These are phyloP conservation scores for Protea cynaroides DNA, from an alignment of 164 flowering plant species.

Conservation along the genomic window DNA sequence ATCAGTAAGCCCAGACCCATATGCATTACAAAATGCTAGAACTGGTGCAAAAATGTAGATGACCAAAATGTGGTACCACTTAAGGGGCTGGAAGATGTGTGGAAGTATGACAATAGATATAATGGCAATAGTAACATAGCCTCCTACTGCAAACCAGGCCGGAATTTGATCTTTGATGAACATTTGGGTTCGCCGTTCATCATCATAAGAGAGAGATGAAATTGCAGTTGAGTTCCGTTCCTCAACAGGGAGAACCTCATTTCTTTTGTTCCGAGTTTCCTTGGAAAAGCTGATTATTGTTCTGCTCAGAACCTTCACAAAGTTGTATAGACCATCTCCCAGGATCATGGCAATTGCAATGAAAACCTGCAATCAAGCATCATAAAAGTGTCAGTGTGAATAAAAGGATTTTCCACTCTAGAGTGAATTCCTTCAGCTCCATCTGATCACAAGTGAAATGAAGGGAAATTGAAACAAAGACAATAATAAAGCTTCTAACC, in stretches of 20 bases:
- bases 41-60: constrained; percentile 36
- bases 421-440: too few relatives aligned
- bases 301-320: constrained; percentile 21
- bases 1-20: constrained; percentile 16
- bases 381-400: too few relatives aligned
- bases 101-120: constrained; percentile 37
- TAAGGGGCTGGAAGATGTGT: constrained; percentile 40
- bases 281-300: constrained; percentile 12
- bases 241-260: too few relatives aligned
- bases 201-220: constrained; percentile 23
- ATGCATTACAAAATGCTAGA: constrained; percentile 57
- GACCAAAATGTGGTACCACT: constrained; percentile 43
- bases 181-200: constrained; percentile 25
- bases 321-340: neutral
- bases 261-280: constrained; percentile 10
- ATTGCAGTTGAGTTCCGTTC: neutral
- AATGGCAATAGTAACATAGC: constrained; percentile 36
- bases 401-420: too few relatives aligned
- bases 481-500: too few relatives aligned
- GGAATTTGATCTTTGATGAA: constrained; percentile 58
- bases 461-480: too few relatives aligned
- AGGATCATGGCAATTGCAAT: constrained; percentile 32
- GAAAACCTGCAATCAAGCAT: constrained; percentile 6
- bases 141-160: constrained; percentile 30
- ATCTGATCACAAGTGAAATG: too few relatives aligned